Conservation (phyloP, 1,284 basidiomycete species). For the Cryptococcus sp. region DNA sequence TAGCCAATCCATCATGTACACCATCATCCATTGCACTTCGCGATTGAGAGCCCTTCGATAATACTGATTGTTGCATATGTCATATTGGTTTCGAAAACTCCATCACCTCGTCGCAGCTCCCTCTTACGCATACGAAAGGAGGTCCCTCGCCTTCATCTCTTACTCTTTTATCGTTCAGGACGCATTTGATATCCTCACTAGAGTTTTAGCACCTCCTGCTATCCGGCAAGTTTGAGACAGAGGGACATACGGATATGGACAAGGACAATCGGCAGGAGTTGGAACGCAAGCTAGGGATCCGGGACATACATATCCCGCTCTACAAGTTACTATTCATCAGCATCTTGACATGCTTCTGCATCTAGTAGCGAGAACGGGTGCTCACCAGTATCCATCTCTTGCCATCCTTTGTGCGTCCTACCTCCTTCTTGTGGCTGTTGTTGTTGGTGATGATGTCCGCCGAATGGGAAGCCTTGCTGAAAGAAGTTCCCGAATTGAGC, state of each 20-base stretch:
- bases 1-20: too few species aligned
- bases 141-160: slow-evolving; percentile 46
- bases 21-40: slow-evolving; percentile 3
- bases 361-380: neutral
- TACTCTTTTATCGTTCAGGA: slow-evolving; percentile 33
- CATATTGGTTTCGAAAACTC: slow-evolving; percentile 30
- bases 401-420: slow-evolving; percentile 40
- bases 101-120: slow-evolving; percentile 27
- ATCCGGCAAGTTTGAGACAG: neutral
- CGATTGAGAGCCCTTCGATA: too few species aligned
- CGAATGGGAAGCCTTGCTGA: slow-evolving; percentile 33
- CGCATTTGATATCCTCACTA: slow-evolving; percentile 45
- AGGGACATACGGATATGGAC: slow-evolving; percentile 44
- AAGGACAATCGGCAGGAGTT: slow-evolving; percentile 45
- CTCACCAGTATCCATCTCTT: slow-evolving; percentile 30
- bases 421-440: slow-evolving; percentile 10
- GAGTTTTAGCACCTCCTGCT: neutral
- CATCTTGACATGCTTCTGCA: neutral
- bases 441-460: slow-evolving; percentile 20
- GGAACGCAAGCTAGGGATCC: slow-evolving; percentile 39
- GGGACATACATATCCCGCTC: slow-evolving; percentile 45
- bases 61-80: too few species aligned
- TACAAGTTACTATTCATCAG: slow-evolving; percentile 31
- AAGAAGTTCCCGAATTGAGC: slow-evolving; percentile 46
- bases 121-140: slow-evolving; percentile 40